Evolutionary conservation across 805 yeast species (phyloP).

Genomic region (Candida vaughaniae): DNA sequence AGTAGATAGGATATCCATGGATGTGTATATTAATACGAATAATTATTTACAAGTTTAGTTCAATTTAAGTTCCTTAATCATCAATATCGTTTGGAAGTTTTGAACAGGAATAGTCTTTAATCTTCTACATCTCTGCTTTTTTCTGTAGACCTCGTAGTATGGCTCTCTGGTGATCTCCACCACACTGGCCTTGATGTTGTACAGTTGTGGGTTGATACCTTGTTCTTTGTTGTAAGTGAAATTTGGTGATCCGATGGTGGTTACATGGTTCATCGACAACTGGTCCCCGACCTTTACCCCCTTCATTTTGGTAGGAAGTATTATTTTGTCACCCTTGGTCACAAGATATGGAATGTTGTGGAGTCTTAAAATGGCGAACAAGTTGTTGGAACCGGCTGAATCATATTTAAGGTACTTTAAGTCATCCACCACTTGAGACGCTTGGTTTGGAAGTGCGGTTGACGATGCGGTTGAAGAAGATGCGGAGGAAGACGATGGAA

Average conservation of each 20-base stretch:
- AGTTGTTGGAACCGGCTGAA: constrained; percentile 47
- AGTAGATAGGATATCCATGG: too few relatives aligned
- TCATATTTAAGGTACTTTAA: constrained; percentile 51
- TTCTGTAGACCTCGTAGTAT: constrained; percentile 53
- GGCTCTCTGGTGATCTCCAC: constrained; percentile 84
- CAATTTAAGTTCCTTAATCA: constrained; percentile 70
- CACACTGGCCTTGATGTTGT: constrained; percentile 70
- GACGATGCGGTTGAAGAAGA: too few relatives aligned
- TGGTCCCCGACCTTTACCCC: constrained; percentile 81
- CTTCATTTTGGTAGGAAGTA: constrained; percentile 75
- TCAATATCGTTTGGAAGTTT: constrained; percentile 72
- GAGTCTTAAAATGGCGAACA: constrained; percentile 80
- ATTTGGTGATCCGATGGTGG: constrained; percentile 82
- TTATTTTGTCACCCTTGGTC: constrained; percentile 84
- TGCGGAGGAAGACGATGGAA: too few relatives aligned
- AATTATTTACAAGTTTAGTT: too few relatives aligned
- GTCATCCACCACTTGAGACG: too few relatives aligned
- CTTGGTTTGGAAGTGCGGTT: too few relatives aligned
- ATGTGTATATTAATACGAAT: too few relatives aligned
- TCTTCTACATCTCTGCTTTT: constrained; percentile 77
- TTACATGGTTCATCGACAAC: constrained; percentile 70
- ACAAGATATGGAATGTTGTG: constrained; percentile 86
- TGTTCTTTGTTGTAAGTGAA: constrained; percentile 44
- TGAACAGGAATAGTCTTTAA: constrained; percentile 71
- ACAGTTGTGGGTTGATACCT: constrained; percentile 34